phyloP scores from a whole-genome alignment of 768 basidiomycete species.

The Punctularia strigosozonata region DNA sequence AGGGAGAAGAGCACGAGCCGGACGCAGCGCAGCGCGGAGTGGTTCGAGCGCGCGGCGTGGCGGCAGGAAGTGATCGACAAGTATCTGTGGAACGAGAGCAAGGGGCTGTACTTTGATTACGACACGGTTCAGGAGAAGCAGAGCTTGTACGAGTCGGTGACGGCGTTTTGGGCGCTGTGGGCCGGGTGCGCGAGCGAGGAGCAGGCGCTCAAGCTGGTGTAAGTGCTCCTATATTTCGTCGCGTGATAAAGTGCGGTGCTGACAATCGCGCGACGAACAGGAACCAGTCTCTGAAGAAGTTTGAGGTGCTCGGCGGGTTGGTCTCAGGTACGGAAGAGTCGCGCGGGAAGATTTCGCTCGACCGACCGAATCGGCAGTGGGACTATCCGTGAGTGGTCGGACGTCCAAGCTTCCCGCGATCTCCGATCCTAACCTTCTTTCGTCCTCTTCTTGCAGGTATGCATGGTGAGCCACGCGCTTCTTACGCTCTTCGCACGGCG shows the following conservation, averaged over 20 bases:
- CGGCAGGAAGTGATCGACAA: conserved; percentile 82
- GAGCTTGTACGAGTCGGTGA: conserved; percentile 94
- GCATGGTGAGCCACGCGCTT: conserved; percentile 39
- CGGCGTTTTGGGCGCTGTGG: conserved; percentile 93
- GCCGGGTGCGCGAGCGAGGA: conserved; percentile 95
- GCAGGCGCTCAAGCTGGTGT: conserved; percentile 91
- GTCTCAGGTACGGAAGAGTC: conserved; percentile 97
- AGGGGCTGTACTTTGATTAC: conserved; percentile 92
- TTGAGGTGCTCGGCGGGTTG: conserved; percentile 90
- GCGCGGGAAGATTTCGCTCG: conserved; percentile 88
- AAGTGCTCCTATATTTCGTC: conserved; percentile 22
- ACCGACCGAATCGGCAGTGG: conserved; percentile 97
- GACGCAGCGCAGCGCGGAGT: conserved; percentile 72
- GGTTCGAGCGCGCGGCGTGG: conserved; percentile 84
- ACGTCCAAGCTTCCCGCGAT: too few species aligned
- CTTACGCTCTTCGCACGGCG: not conserved
- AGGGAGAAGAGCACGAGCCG: conserved; percentile 49
- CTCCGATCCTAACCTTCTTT: not conserved
- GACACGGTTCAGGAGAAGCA: conserved; percentile 88
- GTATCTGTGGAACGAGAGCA: conserved; percentile 95
- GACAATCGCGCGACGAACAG: conserved; percentile 35
- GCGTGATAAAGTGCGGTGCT: conserved; percentile 2
- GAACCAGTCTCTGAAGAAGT: conserved; percentile 81
- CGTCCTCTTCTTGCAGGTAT: conserved; percentile 29
- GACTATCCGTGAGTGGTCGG: conserved; percentile 85